Percentiles rank a stretch among this genome's conserved stretches.
Conservation (phyloP, 306 rosid species). For the Begonia peltatifolia region DNA sequence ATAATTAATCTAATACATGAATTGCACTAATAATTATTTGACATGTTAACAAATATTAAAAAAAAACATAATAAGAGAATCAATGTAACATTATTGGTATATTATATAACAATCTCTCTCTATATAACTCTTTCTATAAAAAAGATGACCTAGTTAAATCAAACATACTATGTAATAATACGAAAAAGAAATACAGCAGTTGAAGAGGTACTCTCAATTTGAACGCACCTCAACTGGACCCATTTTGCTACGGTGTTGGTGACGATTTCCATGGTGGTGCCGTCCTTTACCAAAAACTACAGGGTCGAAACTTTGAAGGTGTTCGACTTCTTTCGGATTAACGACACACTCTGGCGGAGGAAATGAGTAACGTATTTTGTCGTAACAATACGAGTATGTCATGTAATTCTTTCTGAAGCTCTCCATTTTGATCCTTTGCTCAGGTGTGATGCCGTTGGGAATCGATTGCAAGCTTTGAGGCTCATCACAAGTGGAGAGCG, state of each 20-base stretch:
- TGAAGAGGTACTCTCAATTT: too few species aligned
- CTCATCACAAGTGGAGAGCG: slow-evolving; percentile 37
- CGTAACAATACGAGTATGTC: slow-evolving; percentile 91
- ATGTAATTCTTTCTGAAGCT: slow-evolving; percentile 62
- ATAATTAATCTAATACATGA: too few species aligned
- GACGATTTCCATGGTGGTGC: slow-evolving; percentile 36
- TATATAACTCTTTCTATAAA: too few species aligned
- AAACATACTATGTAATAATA: too few species aligned
- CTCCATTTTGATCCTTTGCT: slow-evolving; percentile 45
- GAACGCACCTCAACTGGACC: too few species aligned
- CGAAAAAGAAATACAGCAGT: too few species aligned
- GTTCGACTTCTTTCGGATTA: slow-evolving; percentile 44
- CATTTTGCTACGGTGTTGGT: slow-evolving; percentile 11
- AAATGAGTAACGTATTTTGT: slow-evolving; percentile 39
- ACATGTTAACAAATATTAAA: too few species aligned
- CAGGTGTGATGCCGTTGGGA: slow-evolving; percentile 27
- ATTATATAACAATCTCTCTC: too few species aligned
- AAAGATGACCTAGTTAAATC: too few species aligned
- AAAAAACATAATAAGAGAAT: too few species aligned
- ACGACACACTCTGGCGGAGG: slow-evolving; percentile 67
- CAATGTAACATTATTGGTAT: too few species aligned
- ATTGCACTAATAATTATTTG: too few species aligned
- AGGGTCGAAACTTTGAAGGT: slow-evolving; percentile 49
- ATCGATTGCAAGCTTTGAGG: slow-evolving; percentile 20
- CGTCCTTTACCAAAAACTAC: slow-evolving; percentile 58